Base-by-base conservation (phyloP, 2,329 filamentous ascomycete genomes). In the Cladobotryum mycophilum region DNA sequence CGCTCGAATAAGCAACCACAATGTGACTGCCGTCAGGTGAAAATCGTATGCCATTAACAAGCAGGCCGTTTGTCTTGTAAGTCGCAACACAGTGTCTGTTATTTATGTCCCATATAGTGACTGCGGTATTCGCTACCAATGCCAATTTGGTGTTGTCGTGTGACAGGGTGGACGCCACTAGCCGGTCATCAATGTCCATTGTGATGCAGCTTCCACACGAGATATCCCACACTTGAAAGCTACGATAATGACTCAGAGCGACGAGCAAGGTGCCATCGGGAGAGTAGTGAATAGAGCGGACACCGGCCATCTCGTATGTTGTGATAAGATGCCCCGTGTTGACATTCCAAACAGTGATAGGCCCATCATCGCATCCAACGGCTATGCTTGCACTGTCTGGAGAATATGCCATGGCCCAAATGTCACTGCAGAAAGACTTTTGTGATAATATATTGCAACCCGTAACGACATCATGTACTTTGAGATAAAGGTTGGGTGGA, bases 341-440 rank as follows among this genome's bases (percentile, higher is more conserved):
- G 8, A 4, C 20, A 18, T 52, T 43, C 35, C 41, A 49, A 13
- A 22, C 9, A 4, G 14, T 45, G 3, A 52, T 3, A 4, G 5
- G 34, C 2, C 41, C 36, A 9, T 48, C 36, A 5, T n/a, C 18
- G 2, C 11, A 7, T 0, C 35, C 33, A 2, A 13, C 34, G 2
- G 36, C 12, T 4, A 49, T 2, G 3, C 12, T 17, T 8, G 1
- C 33, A 36, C 18, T 30, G 1, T 42, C 36, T 11, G 36, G 41
- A 5, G 46, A 52, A 25, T 35, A 12, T 44, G 45, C 22, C 3
- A 51, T 22, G 3, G 40, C 47, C 22, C 11, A 13, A 14, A 25
- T 34, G 6, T n/a, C 1, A 4, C 1, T 1, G 3, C 3, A 12
- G 2, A 2, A n/a, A 1, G 14, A 14, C 5, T 42, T 5, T 1